A percentile compares a stretch with the other conserved stretches of the same genome.
Conservation (phyloP, 2,329 filamentous ascomycete genomes). For the Neodidymelliopsis sp. region DNA sequence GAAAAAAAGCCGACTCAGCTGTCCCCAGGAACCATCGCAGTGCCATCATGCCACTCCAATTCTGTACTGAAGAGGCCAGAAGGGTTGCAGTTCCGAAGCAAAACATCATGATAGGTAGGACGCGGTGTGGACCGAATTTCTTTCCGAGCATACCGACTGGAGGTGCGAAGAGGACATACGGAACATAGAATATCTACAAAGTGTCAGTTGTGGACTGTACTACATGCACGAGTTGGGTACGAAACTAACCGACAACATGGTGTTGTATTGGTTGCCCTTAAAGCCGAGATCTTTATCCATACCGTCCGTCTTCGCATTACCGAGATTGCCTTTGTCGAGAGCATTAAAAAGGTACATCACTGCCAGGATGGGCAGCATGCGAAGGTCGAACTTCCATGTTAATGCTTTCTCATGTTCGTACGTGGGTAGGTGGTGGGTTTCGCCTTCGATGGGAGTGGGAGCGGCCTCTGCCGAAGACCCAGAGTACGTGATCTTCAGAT, state of each 20-base stretch:
- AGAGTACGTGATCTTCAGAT: slow-evolving; percentile 38
- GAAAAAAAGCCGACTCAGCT: slow-evolving; percentile 73
- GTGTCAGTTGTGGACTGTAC: neutral
- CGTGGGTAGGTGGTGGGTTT: slow-evolving; percentile 42
- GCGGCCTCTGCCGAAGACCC: slow-evolving; percentile 36
- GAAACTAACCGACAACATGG: slow-evolving; percentile 60
- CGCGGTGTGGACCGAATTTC: slow-evolving; percentile 68
- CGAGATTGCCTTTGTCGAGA: slow-evolving; percentile 45
- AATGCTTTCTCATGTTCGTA: slow-evolving; percentile 52
- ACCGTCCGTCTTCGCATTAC: slow-evolving; percentile 54
- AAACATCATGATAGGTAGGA: slow-evolving; percentile 73
- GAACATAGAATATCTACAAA: slow-evolving; percentile 72
- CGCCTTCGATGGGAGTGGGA: slow-evolving; percentile 36
- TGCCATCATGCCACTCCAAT: slow-evolving; percentile 72
- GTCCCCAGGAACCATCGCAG: slow-evolving; percentile 73
- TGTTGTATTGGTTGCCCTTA: slow-evolving; percentile 70
- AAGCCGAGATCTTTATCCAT: slow-evolving; percentile 65
- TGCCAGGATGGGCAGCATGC: slow-evolving; percentile 64
- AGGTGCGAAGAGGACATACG: slow-evolving; percentile 74
- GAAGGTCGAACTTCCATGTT: slow-evolving; percentile 63
- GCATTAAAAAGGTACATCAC: slow-evolving; percentile 67
- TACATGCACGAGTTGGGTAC: no score
- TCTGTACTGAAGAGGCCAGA: slow-evolving; percentile 62
- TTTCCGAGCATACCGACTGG: slow-evolving; percentile 72
- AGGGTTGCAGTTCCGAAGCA: slow-evolving; percentile 71